Conservation (phyloP, 2,329 filamentous ascomycete species). For the Colletotrichum lini region DNA sequence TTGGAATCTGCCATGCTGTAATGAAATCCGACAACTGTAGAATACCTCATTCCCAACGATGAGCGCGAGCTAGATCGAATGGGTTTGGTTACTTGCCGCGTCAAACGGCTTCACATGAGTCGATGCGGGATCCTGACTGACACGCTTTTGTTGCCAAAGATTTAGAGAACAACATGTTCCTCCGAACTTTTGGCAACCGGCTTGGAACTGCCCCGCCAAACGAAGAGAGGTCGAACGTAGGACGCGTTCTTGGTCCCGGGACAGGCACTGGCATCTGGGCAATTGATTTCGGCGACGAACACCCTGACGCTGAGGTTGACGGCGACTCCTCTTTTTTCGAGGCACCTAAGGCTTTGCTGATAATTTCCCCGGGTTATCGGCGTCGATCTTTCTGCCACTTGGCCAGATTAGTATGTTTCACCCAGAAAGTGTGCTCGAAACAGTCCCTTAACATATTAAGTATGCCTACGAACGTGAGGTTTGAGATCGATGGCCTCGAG, state of each 20-base stretch:
- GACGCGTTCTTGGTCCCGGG: conserved; percentile 42
- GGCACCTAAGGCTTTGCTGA: neutral
- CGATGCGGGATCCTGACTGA: neutral
- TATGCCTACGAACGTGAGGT: conserved; percentile 61
- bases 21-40: neutral
- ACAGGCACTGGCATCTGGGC: conserved; percentile 44
- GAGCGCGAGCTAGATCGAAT: conserved; percentile 27
- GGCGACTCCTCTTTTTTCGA: accelerated
- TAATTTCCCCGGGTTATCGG: conserved; percentile 56
- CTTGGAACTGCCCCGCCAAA: conserved; percentile 47
- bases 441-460: conserved; percentile 31
- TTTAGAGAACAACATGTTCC: conserved; percentile 53
- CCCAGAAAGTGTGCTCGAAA: neutral
- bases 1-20: neutral
- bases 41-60: conserved; percentile 26
- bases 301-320: conserved; percentile 49
- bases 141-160: conserved; percentile 43
- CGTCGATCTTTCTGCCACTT: conserved; percentile 71
- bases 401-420: conserved; percentile 63
- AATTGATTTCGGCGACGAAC: conserved; percentile 47
- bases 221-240: conserved; percentile 23
- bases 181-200: conserved; percentile 50
- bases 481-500: conserved; percentile 59
- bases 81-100: neutral
- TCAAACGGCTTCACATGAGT: neutral